A percentile compares a stretch with the other conserved stretches of the same genome.
These are phyloP conservation scores for Fusarium sp. DNA, from an alignment of 2,329 filamentous ascomycete genomes.

Conservation along the genomic window DNA sequence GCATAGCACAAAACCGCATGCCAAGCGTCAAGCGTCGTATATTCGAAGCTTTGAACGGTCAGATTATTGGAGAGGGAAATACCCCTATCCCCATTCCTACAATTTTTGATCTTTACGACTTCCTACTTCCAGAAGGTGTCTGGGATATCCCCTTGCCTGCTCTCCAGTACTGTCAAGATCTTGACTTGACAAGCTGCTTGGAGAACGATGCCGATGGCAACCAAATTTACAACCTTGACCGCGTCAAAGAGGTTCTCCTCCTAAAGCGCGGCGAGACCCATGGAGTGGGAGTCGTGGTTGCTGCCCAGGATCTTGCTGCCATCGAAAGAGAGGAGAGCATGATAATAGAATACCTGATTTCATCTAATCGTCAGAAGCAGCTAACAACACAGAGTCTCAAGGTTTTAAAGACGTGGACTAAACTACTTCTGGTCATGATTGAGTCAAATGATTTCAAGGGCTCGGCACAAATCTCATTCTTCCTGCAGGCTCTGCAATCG, in stretches of 20 bases:
- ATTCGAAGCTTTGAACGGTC: constrained; percentile 80
- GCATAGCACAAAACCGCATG: constrained; percentile 75
- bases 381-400: constrained; percentile 68
- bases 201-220: constrained; percentile 68
- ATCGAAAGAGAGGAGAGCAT: constrained; percentile 69
- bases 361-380: constrained; percentile 71
- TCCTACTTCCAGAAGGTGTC: constrained; percentile 68
- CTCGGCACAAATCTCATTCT: constrained; percentile 77
- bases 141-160: constrained; percentile 64
- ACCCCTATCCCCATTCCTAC: constrained; percentile 75
- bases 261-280: constrained; percentile 73
- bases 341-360: constrained; percentile 70
- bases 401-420: constrained; percentile 84
- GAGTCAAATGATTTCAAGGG: constrained; percentile 83
- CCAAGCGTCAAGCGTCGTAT: constrained; percentile 76
- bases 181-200: constrained; percentile 75
- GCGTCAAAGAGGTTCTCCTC: constrained; percentile 78
- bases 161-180: constrained; percentile 69
- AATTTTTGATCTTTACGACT: constrained; percentile 94
- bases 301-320: constrained; percentile 59
- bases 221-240: constrained; percentile 73
- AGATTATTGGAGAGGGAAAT: constrained; percentile 73
- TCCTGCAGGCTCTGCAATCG: constrained; percentile 86
- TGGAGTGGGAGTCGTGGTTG: constrained; percentile 60
- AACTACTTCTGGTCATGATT: constrained; percentile 84